Conservation (phyloP, 2,329 filamentous ascomycete species). For the Aspergillus sp. region DNA sequence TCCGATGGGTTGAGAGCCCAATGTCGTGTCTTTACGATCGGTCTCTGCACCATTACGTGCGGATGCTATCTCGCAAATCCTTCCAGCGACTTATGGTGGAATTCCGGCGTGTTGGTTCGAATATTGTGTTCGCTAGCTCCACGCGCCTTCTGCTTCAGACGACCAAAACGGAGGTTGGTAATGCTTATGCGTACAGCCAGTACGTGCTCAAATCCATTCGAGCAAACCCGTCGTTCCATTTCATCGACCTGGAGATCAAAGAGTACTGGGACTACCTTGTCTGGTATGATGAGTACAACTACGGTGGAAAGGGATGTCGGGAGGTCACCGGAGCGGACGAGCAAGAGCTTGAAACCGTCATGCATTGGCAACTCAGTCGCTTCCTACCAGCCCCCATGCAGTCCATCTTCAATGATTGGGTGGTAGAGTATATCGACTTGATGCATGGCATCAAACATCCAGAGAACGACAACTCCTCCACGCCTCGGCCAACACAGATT, state of each 20-base stretch:
- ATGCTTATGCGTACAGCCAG: slow-evolving; percentile 93
- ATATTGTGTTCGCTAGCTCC: slow-evolving; percentile 91
- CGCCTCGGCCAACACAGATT: slow-evolving; percentile 60
- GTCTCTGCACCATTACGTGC: slow-evolving; percentile 92
- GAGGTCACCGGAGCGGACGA: slow-evolving; percentile 74
- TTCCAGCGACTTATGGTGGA: slow-evolving; percentile 96
- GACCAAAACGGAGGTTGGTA: slow-evolving; percentile 93
- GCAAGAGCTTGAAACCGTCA: slow-evolving; percentile 83
- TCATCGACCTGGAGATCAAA: slow-evolving; percentile 93
- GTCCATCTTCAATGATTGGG: slow-evolving; percentile 83
- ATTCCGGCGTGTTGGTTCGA: slow-evolving; percentile 90
- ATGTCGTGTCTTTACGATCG: slow-evolving; percentile 94
- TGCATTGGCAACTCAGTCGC: slow-evolving; percentile 96
- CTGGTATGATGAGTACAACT: slow-evolving; percentile 99
- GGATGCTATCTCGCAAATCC: slow-evolving; percentile 97
- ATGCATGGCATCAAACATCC: slow-evolving; percentile 87
- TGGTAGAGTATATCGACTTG: slow-evolving; percentile 89
- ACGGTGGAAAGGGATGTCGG: slow-evolving; percentile 87
- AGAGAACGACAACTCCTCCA: slow-evolving; percentile 60
- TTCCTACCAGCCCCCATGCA: slow-evolving; percentile 82
- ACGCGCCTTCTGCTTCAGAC: slow-evolving; percentile 91
- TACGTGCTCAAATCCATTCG: slow-evolving; percentile 99
- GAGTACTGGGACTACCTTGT: slow-evolving; percentile 99
- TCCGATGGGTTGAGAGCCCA: slow-evolving; percentile 94
- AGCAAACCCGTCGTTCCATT: slow-evolving; percentile 91